These are phyloP conservation scores for Tuber umbilicatum DNA, from an alignment of 495 filamentous ascomycete species.

Conservation along the genomic window DNA sequence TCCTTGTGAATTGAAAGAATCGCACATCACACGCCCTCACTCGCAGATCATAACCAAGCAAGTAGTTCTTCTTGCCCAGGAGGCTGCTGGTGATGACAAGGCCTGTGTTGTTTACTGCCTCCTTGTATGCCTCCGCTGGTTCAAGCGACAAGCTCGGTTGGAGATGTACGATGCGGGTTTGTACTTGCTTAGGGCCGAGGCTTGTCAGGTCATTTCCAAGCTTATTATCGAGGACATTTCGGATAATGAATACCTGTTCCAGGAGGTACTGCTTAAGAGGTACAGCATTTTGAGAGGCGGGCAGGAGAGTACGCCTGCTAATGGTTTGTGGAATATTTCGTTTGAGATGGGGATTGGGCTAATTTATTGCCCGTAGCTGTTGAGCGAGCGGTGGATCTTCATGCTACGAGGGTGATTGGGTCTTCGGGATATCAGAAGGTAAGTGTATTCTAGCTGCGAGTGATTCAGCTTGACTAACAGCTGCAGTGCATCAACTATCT, in stretches of 20 bases:
- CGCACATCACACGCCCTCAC: constrained; percentile 65
- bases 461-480: background rate
- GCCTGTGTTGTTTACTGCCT: constrained; percentile 80
- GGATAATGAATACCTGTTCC: constrained; percentile 66
- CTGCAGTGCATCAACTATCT: constrained; percentile 72
- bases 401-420: constrained; percentile 78
- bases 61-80: constrained; percentile 69
- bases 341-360: background rate
- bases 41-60: constrained; percentile 72
- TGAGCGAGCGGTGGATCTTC: constrained; percentile 86
- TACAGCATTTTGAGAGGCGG: constrained; percentile 73
- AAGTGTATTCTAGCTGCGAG: background rate
- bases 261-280: constrained; percentile 78
- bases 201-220: constrained; percentile 96
- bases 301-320: constrained; percentile 64
- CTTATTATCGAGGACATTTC: constrained; percentile 79
- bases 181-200: constrained; percentile 66
- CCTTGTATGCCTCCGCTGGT: constrained; percentile 86
- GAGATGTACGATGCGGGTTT: constrained; percentile 91
- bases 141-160: constrained; percentile 61
- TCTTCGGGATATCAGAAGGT: constrained; percentile 82
- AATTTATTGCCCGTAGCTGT: constrained; percentile 42
- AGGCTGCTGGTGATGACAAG: constrained; percentile 67
- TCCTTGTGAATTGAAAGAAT: constrained; percentile 74
- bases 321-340: constrained; percentile 49